Base-by-base conservation (phyloP, 192 early-diverging fungal genomes). In the Coemansia sp. region DNA sequence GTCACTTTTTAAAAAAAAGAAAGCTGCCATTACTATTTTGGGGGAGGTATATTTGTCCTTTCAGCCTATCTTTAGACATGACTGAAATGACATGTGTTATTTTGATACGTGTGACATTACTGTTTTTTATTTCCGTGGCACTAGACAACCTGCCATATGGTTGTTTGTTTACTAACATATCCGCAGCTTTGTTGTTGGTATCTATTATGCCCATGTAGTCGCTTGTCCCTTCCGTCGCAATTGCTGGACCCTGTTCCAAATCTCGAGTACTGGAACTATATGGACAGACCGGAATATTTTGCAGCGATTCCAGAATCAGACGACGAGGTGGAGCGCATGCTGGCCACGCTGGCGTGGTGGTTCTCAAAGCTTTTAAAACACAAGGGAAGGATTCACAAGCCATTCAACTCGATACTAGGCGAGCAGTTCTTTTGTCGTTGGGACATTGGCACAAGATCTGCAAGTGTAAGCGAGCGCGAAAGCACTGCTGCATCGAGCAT, bases 251-350 rank as follows among this genome's bases (percentile, higher is more conserved):
- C 91, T 18, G 79, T 86, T 35, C 87, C 87, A 23, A 89, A 90
- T 53, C 83, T 92, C 35, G 91, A 92, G 70, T 87, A 89, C 77
- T 89, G 87, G 87, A 88, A 86, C 68, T 90, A 88, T 70, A 91
- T 87, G 71, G 91, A 92, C 58, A 87, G 88, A 6, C 91, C 91
- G 2, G 87, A 91, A 58, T 84, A 81, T 68, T 91, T 92, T 77
- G 71, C 72, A 40, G 67, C 67, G n/a, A 87, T 90, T 48, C 69
- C 84, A 1, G 89, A 88, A 58, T 73, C 87, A 1, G 85, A 84
- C 56, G 85, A 86, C 35, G 84, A 85, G 16, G 67, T 85, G 6
- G 88, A 90, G 71, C 84, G 89, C 43, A 89, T 90, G 87, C 60
- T 92, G 33, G 84, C 86, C 13, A 82, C 87, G 39, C 74, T 90